Evolutionary conservation across 257 asterid species (phyloP).

Genomic region (Paulownia fortunei): DNA sequence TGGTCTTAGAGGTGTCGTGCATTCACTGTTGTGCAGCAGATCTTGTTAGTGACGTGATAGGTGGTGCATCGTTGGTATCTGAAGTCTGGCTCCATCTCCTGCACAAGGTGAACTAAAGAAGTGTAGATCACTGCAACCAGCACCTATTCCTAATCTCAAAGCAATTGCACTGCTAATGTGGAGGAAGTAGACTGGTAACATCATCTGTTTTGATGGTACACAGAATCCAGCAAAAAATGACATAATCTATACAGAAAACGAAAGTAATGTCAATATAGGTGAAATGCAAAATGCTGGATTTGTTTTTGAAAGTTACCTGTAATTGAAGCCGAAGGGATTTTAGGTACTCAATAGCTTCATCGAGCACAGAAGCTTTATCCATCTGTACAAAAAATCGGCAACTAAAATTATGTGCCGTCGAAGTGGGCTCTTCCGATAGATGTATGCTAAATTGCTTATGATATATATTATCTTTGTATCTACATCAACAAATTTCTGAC

Average conservation of each 20-base stretch:
- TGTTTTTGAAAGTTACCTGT: constrained; percentile 13
- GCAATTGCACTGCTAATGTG: not conserved
- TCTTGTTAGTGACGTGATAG: not conserved
- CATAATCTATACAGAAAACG: constrained; percentile 16
- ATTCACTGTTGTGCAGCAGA: not conserved
- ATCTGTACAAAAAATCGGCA: not conserved
- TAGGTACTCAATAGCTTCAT: constrained; percentile 31
- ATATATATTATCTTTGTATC: not conserved
- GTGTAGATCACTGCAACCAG: not conserved
- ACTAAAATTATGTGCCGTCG: not conserved
- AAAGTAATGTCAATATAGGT: not conserved
- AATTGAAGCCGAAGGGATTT: constrained; percentile 30
- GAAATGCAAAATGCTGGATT: not conserved
- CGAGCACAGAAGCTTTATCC: constrained; percentile 28
- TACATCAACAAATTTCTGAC: not conserved
- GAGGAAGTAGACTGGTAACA: not conserved
- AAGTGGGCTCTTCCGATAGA: not conserved
- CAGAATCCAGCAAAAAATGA: constrained; percentile 16
- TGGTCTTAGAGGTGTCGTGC: not conserved
- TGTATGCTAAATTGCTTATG: not conserved
- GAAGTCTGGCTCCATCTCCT: constrained; percentile 6
- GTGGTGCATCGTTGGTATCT: constrained; percentile 8
- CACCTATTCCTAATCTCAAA: not conserved
- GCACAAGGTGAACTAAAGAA: constrained; percentile 12
- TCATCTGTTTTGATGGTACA: constrained; percentile 11